Evolutionary conservation across 2,329 filamentous ascomycete genomes (phyloP), one percentile per base, ranked within the genome.

Genomic region (Cordyceps cateniannulata): DNA sequence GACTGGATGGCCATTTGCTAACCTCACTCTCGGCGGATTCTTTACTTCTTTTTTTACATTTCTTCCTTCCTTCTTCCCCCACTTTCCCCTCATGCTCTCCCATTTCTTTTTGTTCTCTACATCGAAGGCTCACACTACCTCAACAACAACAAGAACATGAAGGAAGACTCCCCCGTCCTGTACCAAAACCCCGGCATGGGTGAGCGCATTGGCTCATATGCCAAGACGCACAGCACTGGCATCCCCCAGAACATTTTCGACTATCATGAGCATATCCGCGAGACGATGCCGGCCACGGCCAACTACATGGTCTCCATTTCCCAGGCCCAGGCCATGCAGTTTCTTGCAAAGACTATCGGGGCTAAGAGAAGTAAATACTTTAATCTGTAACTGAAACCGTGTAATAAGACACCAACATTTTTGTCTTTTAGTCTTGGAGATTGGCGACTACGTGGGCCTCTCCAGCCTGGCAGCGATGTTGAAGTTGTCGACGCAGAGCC

Each of bases 401-500:
- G 5, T 12, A 45, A 22, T 20, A 45, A 22, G 45, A 25, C 7
- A 18, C 14, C 18, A 27, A 48, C 24, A 27, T 25, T 10, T 16
- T 62, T n/a, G 35, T 57, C 18, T n/a, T 20, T 68, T 49, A 76
- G 74, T 76, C 10, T 69, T 76, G 38, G 75, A 77, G 54, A 69
- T 77, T 47, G 75, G 75, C 29, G 73, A 75, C 55, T 77, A 73
- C 60, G 67, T 74, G 9, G 74, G 75, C 27, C 75, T 74, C 65
- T 76, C 74, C 20, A 65, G 67, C 62, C 69, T 76, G 66, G 84
- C 89, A 0, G 88, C 83, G 62, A 93, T 88, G 71, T 93, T 90
- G 75, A 91, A 93, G 0, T 86, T 90, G 72, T 93, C 89, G 25
- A 93, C 78, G 69, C 88, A 91, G 45, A 91, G 76, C 8, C 89